A percentile compares a stretch with the other conserved stretches of the same genome.
phyloP scores from a whole-genome alignment of 1,284 basidiomycete genomes.

The Rhodofomes roseus region DNA sequence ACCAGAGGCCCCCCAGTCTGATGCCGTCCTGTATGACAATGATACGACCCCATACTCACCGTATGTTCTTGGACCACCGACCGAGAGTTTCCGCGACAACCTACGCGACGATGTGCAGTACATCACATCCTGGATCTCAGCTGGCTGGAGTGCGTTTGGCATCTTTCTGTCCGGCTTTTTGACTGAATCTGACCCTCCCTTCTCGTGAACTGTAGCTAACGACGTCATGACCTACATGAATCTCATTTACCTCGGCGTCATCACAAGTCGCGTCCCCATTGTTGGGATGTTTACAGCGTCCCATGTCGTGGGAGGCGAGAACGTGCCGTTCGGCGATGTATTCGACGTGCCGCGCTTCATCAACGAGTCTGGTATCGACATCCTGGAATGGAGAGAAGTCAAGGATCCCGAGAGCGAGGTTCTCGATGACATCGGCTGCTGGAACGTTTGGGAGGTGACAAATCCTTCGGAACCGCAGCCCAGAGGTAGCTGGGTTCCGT shows the following conservation, averaged over 20 bases:
- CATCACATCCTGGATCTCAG: slow-evolving; percentile 65
- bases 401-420: slow-evolving; percentile 31
- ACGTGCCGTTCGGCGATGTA: slow-evolving; percentile 37
- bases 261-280: slow-evolving; percentile 64
- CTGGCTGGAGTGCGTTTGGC: slow-evolving; percentile 59
- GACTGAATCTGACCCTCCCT: neutral
- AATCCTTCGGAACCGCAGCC: slow-evolving; percentile 42
- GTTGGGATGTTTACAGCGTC: slow-evolving; percentile 62
- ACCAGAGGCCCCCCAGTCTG: neutral
- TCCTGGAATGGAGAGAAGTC: slow-evolving; percentile 41
- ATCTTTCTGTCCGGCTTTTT: neutral
- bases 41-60: slow-evolving; percentile 18
- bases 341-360: slow-evolving; percentile 40
- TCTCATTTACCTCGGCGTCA: slow-evolving; percentile 59
- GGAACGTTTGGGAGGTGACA: slow-evolving; percentile 59
- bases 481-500: slow-evolving; percentile 41
- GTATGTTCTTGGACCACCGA: slow-evolving; percentile 45
- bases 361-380: slow-evolving; percentile 29
- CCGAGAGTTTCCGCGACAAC: slow-evolving; percentile 53
- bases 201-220: slow-evolving; percentile 42
- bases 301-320: slow-evolving; percentile 45
- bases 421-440: slow-evolving; percentile 67
- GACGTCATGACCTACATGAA: slow-evolving; percentile 73
- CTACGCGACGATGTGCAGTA: slow-evolving; percentile 56
- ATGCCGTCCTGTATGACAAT: slow-evolving; percentile 5